Conservation (phyloP, 495 filamentous ascomycete genomes). For the Neurospora sublineolata region DNA sequence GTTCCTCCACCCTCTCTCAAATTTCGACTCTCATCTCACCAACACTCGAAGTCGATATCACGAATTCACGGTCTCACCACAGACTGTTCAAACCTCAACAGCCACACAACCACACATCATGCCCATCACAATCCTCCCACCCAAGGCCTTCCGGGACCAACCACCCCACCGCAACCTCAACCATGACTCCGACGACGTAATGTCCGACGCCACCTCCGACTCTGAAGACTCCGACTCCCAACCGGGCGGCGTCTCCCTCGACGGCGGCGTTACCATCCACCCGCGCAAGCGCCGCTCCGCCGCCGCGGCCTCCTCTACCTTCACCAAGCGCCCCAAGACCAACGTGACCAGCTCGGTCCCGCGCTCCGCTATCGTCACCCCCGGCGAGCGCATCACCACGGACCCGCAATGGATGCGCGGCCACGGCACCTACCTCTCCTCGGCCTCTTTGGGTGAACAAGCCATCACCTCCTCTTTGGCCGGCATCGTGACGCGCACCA, state of each 20-base stretch:
- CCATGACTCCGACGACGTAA: constrained; percentile 13
- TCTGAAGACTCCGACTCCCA: constrained; percentile 32
- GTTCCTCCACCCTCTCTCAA: neutral
- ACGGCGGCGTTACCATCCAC: constrained; percentile 52
- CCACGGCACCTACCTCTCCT: constrained; percentile 65
- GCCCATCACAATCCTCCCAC: constrained; percentile 72
- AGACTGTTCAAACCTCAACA: neutral
- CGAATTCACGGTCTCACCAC: neutral
- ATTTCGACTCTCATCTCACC: neutral
- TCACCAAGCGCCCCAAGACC: constrained; percentile 14
- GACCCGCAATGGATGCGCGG: constrained; percentile 98
- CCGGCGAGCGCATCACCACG: constrained; percentile 76
- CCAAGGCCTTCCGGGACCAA: constrained; percentile 30
- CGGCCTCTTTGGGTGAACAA: constrained; percentile 30
- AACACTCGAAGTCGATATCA: neutral
- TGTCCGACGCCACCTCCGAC: constrained; percentile 10
- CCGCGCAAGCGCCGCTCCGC: constrained; percentile 3
- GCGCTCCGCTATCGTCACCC: constrained; percentile 56
- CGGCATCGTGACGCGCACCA: constrained; percentile 78
- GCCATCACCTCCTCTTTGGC: constrained; percentile 78
- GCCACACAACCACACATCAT: constrained; percentile 29
- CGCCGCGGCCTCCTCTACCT: neutral
- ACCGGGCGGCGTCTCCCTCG: constrained; percentile 30
- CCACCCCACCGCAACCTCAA: neutral
- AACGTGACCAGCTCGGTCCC: neutral